Conservation (phyloP, 129 eudicot genomes). For the Helianthus tuberosus region DNA sequence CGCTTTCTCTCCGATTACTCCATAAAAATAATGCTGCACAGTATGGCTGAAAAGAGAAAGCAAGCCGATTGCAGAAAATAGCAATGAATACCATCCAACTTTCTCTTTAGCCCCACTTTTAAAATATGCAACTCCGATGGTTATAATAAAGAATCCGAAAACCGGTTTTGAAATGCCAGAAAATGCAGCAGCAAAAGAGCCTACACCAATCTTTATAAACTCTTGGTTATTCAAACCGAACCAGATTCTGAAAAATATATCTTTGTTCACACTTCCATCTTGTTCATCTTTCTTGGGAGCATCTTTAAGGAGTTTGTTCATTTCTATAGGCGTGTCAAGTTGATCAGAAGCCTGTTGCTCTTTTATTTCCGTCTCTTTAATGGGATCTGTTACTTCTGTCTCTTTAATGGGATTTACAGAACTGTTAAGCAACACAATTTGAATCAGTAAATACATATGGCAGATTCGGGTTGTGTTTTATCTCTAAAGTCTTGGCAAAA, state of each 20-base stretch:
- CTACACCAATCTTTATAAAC: slow-evolving; percentile 52
- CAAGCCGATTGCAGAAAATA: slow-evolving; percentile 68
- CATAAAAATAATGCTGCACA: slow-evolving; percentile 74
- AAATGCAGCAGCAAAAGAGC: slow-evolving; percentile 78
- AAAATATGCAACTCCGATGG: slow-evolving; percentile 80
- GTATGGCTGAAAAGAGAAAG: slow-evolving; percentile 69
- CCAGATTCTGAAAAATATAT: slow-evolving; percentile 79
- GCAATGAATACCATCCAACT: slow-evolving; percentile 65
- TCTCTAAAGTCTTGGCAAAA: neutral
- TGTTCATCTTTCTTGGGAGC: slow-evolving; percentile 39
- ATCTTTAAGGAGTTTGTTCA: slow-evolving; percentile 22
- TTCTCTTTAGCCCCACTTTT: slow-evolving; percentile 41
- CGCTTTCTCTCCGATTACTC: slow-evolving; percentile 79
- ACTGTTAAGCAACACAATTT: slow-evolving; percentile 37
- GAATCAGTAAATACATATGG: neutral
- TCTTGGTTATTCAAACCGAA: slow-evolving; percentile 59
- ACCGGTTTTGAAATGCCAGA: slow-evolving; percentile 88
- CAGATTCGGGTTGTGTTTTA: neutral
- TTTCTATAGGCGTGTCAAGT: slow-evolving; percentile 30
- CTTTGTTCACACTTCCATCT: slow-evolving; percentile 29
- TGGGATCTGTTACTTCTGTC: slow-evolving; percentile 27
- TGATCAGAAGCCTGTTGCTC: slow-evolving; percentile 30
- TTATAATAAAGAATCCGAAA: slow-evolving; percentile 77
- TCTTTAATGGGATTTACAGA: slow-evolving; percentile 40
- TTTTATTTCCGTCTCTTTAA: slow-evolving; percentile 39